These are phyloP conservation scores for Biscutella laevigata DNA, from an alignment of 441 rosid species.

Conservation along the genomic window DNA sequence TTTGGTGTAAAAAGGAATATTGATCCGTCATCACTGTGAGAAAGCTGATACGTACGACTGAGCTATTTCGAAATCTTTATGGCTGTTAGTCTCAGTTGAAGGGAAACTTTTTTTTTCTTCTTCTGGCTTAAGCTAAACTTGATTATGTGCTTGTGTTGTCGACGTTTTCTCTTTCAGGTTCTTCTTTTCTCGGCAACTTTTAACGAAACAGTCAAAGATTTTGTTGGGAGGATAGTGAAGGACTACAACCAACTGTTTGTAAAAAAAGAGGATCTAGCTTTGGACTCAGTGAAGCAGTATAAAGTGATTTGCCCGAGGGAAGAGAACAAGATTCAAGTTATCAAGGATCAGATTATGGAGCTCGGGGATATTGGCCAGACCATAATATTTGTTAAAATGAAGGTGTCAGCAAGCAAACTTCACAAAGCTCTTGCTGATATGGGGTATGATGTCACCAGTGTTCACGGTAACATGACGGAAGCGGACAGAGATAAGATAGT, in stretches of 20 bases:
- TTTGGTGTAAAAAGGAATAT: neutral
- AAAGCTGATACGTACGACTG: neutral
- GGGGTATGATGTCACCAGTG: slow-evolving; percentile 79
- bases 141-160: neutral
- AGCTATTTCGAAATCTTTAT: neutral
- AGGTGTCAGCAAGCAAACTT: slow-evolving; percentile 46
- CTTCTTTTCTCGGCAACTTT: slow-evolving; percentile 96
- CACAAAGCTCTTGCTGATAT: slow-evolving; percentile 54
- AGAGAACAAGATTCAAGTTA: slow-evolving; percentile 51
- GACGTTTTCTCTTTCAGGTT: slow-evolving; percentile 39
- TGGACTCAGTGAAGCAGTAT: slow-evolving; percentile 84
- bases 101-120: neutral
- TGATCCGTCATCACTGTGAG: neutral
- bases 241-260: slow-evolving; percentile 79
- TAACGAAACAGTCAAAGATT: slow-evolving; percentile 68
- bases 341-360: slow-evolving; percentile 82
- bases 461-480: slow-evolving; percentile 58
- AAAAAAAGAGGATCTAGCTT: slow-evolving; percentile 75
- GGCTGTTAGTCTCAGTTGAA: slow-evolving; percentile 1
- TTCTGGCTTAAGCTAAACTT: slow-evolving; percentile 5
- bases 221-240: slow-evolving; percentile 52
- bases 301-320: slow-evolving; percentile 78
- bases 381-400: slow-evolving; percentile 67
- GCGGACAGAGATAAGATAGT: slow-evolving; percentile 77
- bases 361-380: slow-evolving; percentile 86